Percentiles rank a stretch among this genome's conserved stretches.
Conservation (phyloP, 2,329 filamentous ascomycete genomes). For the Exophiala aquamarina region DNA sequence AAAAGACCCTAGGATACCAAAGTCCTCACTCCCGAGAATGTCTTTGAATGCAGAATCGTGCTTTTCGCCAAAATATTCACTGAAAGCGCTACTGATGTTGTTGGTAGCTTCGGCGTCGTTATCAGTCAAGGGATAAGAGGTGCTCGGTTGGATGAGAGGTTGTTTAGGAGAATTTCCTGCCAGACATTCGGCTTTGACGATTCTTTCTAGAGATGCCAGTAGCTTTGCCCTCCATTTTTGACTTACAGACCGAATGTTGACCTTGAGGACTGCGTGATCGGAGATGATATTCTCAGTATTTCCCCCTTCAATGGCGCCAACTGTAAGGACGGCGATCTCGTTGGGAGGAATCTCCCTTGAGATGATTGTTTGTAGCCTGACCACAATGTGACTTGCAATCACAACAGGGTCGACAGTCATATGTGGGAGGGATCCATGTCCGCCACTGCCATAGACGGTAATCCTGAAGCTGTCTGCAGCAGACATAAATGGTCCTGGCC, state of each 20-base stretch:
- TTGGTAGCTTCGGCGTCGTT: constrained; percentile 50
- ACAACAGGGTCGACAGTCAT: constrained; percentile 57
- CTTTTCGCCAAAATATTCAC: constrained; percentile 43
- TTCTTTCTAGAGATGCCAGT: constrained; percentile 48
- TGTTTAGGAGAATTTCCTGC: constrained; percentile 49
- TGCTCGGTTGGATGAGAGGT: constrained; percentile 48
- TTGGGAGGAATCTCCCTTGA: constrained; percentile 53
- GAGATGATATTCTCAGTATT: constrained; percentile 61
- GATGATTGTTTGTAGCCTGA: constrained; percentile 58
- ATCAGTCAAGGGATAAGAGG: constrained; percentile 52
- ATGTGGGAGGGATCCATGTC: constrained; percentile 58
- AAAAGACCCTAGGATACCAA: constrained; percentile 53
- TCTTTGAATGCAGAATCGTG: constrained; percentile 14
- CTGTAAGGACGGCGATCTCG: constrained; percentile 57
- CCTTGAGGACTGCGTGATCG: constrained; percentile 51
- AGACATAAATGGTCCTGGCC: constrained; percentile 40
- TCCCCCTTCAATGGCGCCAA: constrained; percentile 57
- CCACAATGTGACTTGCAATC: constrained; percentile 54
- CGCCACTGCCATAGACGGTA: constrained; percentile 56
- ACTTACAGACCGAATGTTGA: constrained; percentile 53
- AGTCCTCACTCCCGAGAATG: constrained; percentile 52
- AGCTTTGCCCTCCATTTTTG: constrained; percentile 47
- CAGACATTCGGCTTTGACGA: constrained; percentile 54
- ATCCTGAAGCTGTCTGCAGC: constrained; percentile 47
- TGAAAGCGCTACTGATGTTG: constrained; percentile 46